These are phyloP conservation scores for Berkeleyomyces rouxiae DNA, from an alignment of 2,329 filamentous ascomycete species.

Conservation along the genomic window DNA sequence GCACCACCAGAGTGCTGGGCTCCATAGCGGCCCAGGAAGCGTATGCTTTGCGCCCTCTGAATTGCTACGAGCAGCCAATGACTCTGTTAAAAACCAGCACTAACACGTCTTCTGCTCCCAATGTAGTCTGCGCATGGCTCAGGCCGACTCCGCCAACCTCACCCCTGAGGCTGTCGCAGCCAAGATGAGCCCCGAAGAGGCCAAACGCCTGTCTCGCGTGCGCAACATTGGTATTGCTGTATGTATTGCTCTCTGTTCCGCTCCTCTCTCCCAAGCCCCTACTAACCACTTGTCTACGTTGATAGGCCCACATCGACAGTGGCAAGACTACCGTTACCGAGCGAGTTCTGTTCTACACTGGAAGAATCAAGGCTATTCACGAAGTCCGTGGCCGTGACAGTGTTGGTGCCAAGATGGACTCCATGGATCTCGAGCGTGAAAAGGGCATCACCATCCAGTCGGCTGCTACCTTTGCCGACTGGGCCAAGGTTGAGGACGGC, in stretches of 20 bases:
- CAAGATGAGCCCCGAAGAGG: conserved; percentile 67
- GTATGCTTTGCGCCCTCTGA: conserved; percentile 18
- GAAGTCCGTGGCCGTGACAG: conserved; percentile 90
- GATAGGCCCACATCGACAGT: conserved; percentile 87
- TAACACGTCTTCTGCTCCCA: background rate
- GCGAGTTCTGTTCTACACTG: conserved; percentile 94
- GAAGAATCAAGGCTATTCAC: conserved; percentile 90
- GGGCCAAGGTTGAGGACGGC: conserved; percentile 71
- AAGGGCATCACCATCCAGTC: conserved; percentile 96
- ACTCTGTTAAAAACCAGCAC: background rate
- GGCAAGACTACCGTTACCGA: conserved; percentile 96
- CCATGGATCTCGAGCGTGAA: conserved; percentile 90
- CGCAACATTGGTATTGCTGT: conserved; percentile 97
- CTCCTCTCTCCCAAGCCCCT: background rate
- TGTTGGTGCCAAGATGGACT: conserved; percentile 98
- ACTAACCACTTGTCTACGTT: background rate
- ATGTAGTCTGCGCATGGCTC: conserved; percentile 32
- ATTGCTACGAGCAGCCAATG: background rate
- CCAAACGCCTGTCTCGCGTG: conserved; percentile 59
- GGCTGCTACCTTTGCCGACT: conserved; percentile 93
- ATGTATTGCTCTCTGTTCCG: conserved; percentile 22
- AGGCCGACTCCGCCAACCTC: conserved; percentile 34
- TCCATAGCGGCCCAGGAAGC: conserved; percentile 27
- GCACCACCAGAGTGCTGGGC: conserved; percentile 6
- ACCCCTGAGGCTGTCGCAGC: conserved; percentile 49